Evolutionary conservation across 768 basidiomycete species (phyloP).

Genomic region (Podaxis sp.): DNA sequence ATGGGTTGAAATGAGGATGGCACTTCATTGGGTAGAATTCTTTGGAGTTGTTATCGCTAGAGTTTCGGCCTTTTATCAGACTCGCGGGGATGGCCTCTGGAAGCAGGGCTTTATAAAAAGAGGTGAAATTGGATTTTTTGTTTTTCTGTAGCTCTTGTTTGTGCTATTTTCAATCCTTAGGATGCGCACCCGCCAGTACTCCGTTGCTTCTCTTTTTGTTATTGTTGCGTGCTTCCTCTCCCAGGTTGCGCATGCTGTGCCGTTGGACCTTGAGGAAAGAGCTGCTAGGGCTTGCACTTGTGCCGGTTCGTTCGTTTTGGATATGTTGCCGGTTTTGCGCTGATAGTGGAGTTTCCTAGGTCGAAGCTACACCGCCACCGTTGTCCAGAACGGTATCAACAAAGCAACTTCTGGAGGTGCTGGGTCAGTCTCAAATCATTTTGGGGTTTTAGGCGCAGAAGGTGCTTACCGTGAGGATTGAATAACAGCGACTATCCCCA

Average conservation of each 20-base stretch:
- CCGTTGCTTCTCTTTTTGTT: not conserved
- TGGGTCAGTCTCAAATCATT: not conserved
- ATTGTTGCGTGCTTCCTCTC: not conserved
- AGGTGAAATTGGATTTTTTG: too few species aligned
- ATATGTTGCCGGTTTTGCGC: not conserved
- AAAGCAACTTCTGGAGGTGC: not conserved
- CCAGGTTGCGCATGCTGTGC: not conserved
- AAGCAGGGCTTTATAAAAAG: too few species aligned
- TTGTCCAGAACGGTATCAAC: not conserved
- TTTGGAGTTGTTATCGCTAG: not conserved
- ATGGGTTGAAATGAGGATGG: not conserved
- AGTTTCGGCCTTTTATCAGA: not conserved
- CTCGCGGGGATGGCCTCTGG: not conserved
- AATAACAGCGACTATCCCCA: not conserved
- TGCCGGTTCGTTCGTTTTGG: conserved; percentile 1
- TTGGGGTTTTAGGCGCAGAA: not conserved
- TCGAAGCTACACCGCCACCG: not conserved
- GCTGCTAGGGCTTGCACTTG: not conserved
- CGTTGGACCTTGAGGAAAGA: not conserved
- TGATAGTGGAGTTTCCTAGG: not conserved
- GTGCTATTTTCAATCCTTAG: not conserved
- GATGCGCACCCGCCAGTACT: not conserved
- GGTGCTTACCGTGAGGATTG: not conserved
- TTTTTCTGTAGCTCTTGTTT: too few species aligned
- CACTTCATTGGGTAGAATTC: not conserved